These are phyloP conservation scores for Scheffersomyces amazonensis DNA, from an alignment of 805 yeast species.

Conservation along the genomic window DNA sequence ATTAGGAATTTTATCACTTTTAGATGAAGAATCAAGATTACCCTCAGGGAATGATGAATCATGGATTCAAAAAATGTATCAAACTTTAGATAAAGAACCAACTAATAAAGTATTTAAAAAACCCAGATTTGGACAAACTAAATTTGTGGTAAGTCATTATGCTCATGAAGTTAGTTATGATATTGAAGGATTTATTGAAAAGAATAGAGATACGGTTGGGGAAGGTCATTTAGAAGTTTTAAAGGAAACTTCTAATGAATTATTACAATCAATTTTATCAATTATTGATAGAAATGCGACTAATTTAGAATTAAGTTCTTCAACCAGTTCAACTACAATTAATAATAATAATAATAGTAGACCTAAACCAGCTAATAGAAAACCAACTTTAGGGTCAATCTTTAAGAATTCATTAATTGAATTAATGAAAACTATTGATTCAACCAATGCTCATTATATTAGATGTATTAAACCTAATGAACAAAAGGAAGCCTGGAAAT, in stretches of 20 bases:
- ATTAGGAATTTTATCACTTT: constrained; percentile 79
- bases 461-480: constrained; percentile 98
- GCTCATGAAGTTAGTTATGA: constrained; percentile 93
- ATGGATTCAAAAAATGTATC: constrained; percentile 88
- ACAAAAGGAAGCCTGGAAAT: constrained; percentile 91
- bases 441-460: constrained; percentile 94
- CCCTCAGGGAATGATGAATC: constrained; percentile 93
- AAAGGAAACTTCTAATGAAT: constrained; percentile 61
- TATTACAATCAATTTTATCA: constrained; percentile 62
- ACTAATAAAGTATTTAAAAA: constrained; percentile 77
- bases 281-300: constrained; percentile 61
- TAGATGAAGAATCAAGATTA: constrained; percentile 93
- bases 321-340: constrained; percentile 22
- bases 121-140: constrained; percentile 90
- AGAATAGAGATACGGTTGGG: constrained; percentile 95
- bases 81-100: constrained; percentile 76
- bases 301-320: constrained; percentile 40
- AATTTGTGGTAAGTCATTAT: constrained; percentile 88
- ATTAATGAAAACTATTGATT: constrained; percentile 86
- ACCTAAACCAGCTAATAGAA: constrained; percentile 50
- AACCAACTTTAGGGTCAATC: constrained; percentile 93
- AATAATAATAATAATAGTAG: constrained; percentile 8
- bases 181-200: constrained; percentile 92
- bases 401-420: constrained; percentile 91
- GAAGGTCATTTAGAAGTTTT: constrained; percentile 91